Base-by-base conservation (phyloP, 2,329 filamentous ascomycete genomes). In the Exophiala mesophila region DNA sequence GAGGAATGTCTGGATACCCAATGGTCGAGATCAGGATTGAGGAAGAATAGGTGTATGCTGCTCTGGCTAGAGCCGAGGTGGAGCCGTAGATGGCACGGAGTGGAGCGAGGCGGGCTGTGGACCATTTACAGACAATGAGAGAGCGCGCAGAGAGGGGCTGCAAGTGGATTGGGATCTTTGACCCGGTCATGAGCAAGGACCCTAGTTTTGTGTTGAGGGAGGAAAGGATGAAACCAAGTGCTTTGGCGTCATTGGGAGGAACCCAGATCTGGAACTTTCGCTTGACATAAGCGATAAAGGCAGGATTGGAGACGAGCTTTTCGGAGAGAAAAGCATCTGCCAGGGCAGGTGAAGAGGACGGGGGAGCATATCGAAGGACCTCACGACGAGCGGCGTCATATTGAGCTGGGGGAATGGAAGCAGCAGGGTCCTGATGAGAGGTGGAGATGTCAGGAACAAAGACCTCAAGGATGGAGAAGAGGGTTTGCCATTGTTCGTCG, bases 161-260 rank as follows among this genome's bases (percentile, higher is more conserved):
- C 30, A 68, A 62, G 37, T 74, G 68, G 33, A 82, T 67, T 2
- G 73, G 71, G 1, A 71, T 74, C 3, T 69, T 63, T 28, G 72
- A 74, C 9, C 78, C 77, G 2, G 78, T 82, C 35, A 80, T 58
- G 5, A 78, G 56, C 8, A 80, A 59, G 1, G 76, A 74, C 18
- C 77, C 76, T 20, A 73, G 63, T 32, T 72, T 72, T 9, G 74
- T 74, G 55, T 76, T 70, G 15, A 82, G 63, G 3, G 73, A 61
- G 39, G 64, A 74, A 44, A 81, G 57, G 9, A 80, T 65, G 46
- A 74, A 62, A 1, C 63, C 55, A n/a, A 81, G 57, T 5, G 70
- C 68, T 43, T 70, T 72, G 45, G 59, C 67, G 3, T 67, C 65
- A 19, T 72, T 67, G 2, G 68, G 59, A 13, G 71, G 71, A 45